Base-by-base conservation (phyloP, 768 basidiomycete genomes). In the Tephrocybe rancida region DNA sequence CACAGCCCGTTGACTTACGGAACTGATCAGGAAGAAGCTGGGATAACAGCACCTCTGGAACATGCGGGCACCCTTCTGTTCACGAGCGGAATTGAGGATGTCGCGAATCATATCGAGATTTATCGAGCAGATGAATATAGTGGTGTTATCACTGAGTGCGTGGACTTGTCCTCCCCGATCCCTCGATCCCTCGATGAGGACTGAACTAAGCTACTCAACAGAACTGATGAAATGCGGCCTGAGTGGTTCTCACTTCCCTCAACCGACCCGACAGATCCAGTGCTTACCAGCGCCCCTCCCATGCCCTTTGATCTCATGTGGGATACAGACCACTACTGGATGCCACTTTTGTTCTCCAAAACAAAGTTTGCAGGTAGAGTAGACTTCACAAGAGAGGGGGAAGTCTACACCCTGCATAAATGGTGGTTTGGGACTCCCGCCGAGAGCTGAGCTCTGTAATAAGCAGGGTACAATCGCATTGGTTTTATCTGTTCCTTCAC, bases 151-250 rank as follows among this genome's bases (percentile, higher is more conserved):
- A 78, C 73, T 13, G 91, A 92, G 93, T 92, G 69, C 56, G 83
- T 71, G 24, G 5, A 7, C 3, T 53, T 48, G 52, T 35, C 54
- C 38, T 30, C 13, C 21, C 41, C 22, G 43, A 3, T n/a, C 7
- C 43, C n/a, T 35, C 46, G 21, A 7, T 19, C 19, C 19, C 27
- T 25, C 32, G 16, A 29, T 13, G 1, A 48, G 27, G 30, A 11
- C 37, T 42, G 3, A 46, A 21, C n/a, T 18, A 11, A 24, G 8
- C 18, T 47, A 9, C 39, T 10, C 32, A n/a, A 1, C 56, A 95
- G 92, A 61, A 84, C 88, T 0, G 92, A 95, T 27, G 93, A 95
- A 65, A 95, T 95, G 92, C 77, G 77, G 18, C 93, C 93, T 0
- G 65, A 84, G 61, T 95, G 92, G 92, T 93, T 91, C 64, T 70